These are phyloP conservation scores for Penicillium sp. DNA, from an alignment of 2,329 filamentous ascomycete genomes.

Conservation along the genomic window DNA sequence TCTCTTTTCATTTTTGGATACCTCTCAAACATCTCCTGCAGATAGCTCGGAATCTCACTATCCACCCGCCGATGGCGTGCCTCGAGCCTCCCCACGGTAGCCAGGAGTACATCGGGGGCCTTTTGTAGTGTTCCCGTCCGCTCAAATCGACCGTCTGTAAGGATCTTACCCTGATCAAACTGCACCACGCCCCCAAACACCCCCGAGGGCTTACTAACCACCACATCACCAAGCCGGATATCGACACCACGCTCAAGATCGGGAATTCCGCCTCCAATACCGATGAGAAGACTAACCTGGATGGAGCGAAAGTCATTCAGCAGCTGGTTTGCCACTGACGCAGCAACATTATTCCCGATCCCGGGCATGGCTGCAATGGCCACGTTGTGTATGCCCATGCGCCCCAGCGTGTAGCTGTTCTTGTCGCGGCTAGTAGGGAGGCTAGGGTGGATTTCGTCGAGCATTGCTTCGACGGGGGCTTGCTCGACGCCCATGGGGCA, in stretches of 20 bases:
- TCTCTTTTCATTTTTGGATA: background rate
- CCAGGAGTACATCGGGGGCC: constrained; percentile 12
- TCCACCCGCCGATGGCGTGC: background rate
- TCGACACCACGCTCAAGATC: constrained; percentile 1
- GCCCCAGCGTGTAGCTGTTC: constrained; percentile 18
- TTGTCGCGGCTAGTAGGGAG: constrained; percentile 5
- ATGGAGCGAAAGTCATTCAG: constrained; percentile 16
- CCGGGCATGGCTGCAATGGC: constrained; percentile 16
- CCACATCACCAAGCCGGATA: constrained; percentile 20
- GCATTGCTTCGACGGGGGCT: constrained; percentile 12
- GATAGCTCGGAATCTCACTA: background rate
- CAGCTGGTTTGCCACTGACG: constrained; percentile 13
- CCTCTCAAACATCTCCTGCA: background rate
- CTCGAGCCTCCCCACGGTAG: constrained; percentile 8
- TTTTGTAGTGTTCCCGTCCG: background rate
- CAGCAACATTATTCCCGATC: constrained; percentile 11
- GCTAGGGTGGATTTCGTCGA: constrained; percentile 13
- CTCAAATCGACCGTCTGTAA: background rate
- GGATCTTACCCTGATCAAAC: background rate
- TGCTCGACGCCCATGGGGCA: constrained; percentile 11
- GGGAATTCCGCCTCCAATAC: constrained; percentile 19
- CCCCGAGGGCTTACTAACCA: constrained; percentile 10
- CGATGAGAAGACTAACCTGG: constrained; percentile 17
- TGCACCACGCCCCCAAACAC: background rate
- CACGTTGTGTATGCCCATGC: constrained; percentile 17